Evolutionary conservation across 495 filamentous ascomycete species (phyloP), one percentile per base, ranked within the genome.

Genomic region (Penicillium steckii): DNA sequence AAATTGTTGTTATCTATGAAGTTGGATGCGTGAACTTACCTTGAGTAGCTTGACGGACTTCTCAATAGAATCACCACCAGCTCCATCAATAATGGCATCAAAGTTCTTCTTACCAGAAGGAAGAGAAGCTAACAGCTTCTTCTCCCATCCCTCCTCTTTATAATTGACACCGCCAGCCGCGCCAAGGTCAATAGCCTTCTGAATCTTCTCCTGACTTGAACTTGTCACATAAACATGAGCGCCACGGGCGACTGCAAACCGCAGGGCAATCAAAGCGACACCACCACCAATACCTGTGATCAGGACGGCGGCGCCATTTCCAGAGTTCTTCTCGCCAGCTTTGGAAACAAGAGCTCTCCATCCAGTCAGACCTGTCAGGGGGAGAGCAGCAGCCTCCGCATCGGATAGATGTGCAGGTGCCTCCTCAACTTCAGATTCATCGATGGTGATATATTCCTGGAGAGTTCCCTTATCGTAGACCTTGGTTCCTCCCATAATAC

Each of bases 281-380:
- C 89, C 89, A 15, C 89, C 89, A 1, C 89, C 89, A 66, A 93
- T 90, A 2, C 89, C 89, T 3, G 89, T 91, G 24, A 93, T 60
- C 33, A 93, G 61, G 3, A 92, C 65, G 52, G 88, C 89, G 45
- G 79, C 71, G 3, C 86, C 88, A 7, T 68, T 52, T 15, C 70
- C 55, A 0, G 85, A 80, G 55, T 83, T 81, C 48, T 44, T 62
- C 52, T 76, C 75, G 0, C 74, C 80, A 29, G 76, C 79, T 63
- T 93, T 97, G 2, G 76, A 86, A 18, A 91, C 79, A 46, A 91
- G 69, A 0, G 92, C 91, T 27, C 92, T 74, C 88, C 89, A 97
- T 9, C 76, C 92, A n/a, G 92, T 97, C 56, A 95, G 62, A 0
- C 90, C 92, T 0, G 86, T 86, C 26, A 96, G 66, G 1, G 91